Base-by-base conservation (phyloP, 2,329 filamentous ascomycete genomes). In the Sporothrix variecibatus region DNA sequence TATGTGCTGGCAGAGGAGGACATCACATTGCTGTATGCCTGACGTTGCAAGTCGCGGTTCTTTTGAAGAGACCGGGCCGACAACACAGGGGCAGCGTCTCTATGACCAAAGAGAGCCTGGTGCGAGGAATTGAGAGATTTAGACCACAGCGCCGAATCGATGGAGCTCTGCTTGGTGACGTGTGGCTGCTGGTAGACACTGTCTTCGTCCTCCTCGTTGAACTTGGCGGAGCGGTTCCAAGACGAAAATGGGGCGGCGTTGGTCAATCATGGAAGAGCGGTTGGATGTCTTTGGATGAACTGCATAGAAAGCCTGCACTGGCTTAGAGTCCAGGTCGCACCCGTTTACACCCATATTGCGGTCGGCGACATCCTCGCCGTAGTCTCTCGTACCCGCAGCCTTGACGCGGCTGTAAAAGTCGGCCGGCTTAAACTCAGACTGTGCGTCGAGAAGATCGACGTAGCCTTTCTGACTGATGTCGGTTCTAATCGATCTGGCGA, bases 291-390 rank as follows among this genome's bases (percentile, higher is more conserved):
- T 43, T 40, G 62, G 12, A 3, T 40, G 62, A 15, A 75, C 76
- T 11, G 81, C 78, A 75, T 85, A 83, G 40, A 82, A 84, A 1
- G 81, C 80, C 34, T 80, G 80, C 0, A 82, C 81, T 12, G 80
- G 81, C 12, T 78, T 73, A 1, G 82, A 83, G 8, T 80, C 77
- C 6, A 84, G 75, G 71, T 83, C 77, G 49, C 80, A 75, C 0
- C 78, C 77, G 62, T 71, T 86, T 31, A 82, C 79, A 3, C 79
- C 80, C 64, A 89, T 82, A 75, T 92, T 92, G 46, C 90, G 84
- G 76, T 91, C 88, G 1, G 89, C 89, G 1, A 91, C 88, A 78
- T 91, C 89, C 78, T 92, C 90, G n/a, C 87, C 89, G 76, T 89
- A 91, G 69, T 88, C 85, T 60, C 85, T 83, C 0, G 83, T 82